A percentile compares a stretch with the other conserved stretches of the same genome.
Evolutionary conservation across 202 grass and related monocot species (phyloP).

Genomic region (Tripidium arundinaceum): DNA sequence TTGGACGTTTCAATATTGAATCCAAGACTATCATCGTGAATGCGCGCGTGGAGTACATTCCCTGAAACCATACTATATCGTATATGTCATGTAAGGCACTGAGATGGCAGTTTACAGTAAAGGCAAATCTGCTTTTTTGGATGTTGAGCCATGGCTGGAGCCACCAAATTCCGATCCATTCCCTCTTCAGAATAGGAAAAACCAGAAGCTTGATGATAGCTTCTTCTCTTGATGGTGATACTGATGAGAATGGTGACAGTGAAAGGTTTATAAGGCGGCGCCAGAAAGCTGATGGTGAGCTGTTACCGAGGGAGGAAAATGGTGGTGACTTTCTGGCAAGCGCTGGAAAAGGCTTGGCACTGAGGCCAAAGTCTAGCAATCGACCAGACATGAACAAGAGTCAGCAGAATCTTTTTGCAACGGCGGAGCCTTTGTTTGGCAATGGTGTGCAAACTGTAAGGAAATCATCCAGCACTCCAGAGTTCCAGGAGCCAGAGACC

Average conservation of each 20-base stretch:
- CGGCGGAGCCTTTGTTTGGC: constrained; percentile 33
- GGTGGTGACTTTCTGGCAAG: constrained; percentile 39
- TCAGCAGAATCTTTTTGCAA: constrained; percentile 38
- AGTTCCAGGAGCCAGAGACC: constrained; percentile 72
- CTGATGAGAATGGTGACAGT: constrained; percentile 49
- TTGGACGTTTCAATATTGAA: no score
- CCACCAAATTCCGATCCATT: constrained; percentile 53
- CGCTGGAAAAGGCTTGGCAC: constrained; percentile 49
- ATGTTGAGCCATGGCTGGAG: constrained; percentile 58
- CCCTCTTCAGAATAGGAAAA: constrained; percentile 51
- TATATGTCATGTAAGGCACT: no score
- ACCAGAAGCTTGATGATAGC: constrained; percentile 35
- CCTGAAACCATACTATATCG: no score
- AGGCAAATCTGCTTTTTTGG: constrained; percentile 52
- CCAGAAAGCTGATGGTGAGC: constrained; percentile 50
- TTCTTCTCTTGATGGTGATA: constrained; percentile 50
- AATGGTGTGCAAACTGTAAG: constrained; percentile 46
- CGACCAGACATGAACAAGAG: constrained; percentile 53
- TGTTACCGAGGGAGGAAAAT: constrained; percentile 50
- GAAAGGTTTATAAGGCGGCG: constrained; percentile 48
- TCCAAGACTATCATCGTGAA: no score
- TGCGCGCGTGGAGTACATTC: no score
- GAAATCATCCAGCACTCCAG: constrained; percentile 90
- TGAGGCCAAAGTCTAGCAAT: constrained; percentile 56
- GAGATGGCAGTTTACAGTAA: constrained; percentile 52